Percentiles rank a stretch among this genome's conserved stretches.
Conservation (phyloP, 2,329 filamentous ascomycete species). For the Scortechinia acanthostroma region DNA sequence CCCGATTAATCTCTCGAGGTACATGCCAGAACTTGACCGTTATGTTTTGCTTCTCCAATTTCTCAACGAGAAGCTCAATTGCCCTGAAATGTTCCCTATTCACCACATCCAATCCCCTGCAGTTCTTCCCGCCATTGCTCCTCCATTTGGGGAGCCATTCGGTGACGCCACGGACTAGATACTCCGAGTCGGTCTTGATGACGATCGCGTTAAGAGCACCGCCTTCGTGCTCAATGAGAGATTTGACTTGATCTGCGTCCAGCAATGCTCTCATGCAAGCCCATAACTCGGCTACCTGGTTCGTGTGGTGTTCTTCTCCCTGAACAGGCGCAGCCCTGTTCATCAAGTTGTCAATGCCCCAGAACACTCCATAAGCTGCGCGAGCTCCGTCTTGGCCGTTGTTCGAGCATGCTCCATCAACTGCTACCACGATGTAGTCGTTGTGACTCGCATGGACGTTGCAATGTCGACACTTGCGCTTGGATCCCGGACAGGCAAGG, state of each 20-base stretch:
- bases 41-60: too few species aligned
- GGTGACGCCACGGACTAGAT: not conserved
- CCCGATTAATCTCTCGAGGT: too few species aligned
- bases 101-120: not conserved
- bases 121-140: not conserved
- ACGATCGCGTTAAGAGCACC: not conserved
- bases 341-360: not conserved
- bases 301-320: not conserved
- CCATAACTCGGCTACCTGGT: not conserved
- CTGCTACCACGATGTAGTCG: not conserved
- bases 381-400: not conserved
- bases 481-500: not conserved
- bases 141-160: not conserved
- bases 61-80: too few species aligned
- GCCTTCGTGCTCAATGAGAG: not conserved
- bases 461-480: not conserved
- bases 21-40: too few species aligned
- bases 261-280: not conserved
- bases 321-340: not conserved
- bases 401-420: not conserved
- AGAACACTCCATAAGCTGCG: not conserved
- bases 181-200: not conserved
- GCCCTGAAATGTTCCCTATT: too few species aligned
- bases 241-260: too few species aligned
- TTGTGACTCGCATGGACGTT: not conserved